These are phyloP conservation scores for Tardiomyces depauwii DNA, from an alignment of 1,139 yeast genomes.

Conservation along the genomic window DNA sequence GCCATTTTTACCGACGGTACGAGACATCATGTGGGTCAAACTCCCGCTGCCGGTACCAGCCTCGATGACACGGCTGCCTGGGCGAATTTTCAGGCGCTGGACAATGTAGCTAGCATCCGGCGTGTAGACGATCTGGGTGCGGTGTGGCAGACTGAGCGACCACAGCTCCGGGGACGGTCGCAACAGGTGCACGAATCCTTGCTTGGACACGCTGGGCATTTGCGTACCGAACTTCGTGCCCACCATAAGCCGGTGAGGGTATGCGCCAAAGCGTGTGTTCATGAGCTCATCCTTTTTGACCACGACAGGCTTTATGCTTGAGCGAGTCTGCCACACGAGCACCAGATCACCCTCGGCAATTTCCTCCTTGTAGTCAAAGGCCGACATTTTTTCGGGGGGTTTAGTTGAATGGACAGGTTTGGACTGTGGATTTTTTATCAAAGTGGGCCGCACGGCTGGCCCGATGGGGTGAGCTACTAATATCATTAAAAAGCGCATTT, in stretches of 20 bases:
- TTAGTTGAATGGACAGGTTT: too few relatives aligned
- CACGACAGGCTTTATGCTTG: conserved; percentile 62
- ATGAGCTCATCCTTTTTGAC: conserved; percentile 48
- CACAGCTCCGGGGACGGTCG: conserved; percentile 94
- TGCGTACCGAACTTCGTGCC: conserved; percentile 81
- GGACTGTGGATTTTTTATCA: too few relatives aligned
- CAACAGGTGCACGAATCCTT: conserved; percentile 78
- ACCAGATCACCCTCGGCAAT: conserved; percentile 82
- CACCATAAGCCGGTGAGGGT: conserved; percentile 72
- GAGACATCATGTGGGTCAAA: conserved; percentile 83
- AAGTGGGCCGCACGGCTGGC: too few relatives aligned
- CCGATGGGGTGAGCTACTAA: too few relatives aligned
- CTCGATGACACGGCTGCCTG: conserved; percentile 77
- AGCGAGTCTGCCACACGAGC: conserved; percentile 74
- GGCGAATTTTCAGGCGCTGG: conserved; percentile 62
- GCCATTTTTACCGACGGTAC: conserved; percentile 58
- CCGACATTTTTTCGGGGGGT: conserved; percentile 17
- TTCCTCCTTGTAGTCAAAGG: conserved; percentile 38
- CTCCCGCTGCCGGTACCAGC: conserved; percentile 99
- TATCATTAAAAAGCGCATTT: too few relatives aligned
- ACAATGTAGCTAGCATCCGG: conserved; percentile 89
- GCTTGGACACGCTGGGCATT: conserved; percentile 64
- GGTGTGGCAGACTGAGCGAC: conserved; percentile 89
- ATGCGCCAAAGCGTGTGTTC: conserved; percentile 83
- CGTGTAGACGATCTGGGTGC: conserved; percentile 95